Conservation (phyloP, 768 basidiomycete species). For the Lanmaoa pseudosensibilis region DNA sequence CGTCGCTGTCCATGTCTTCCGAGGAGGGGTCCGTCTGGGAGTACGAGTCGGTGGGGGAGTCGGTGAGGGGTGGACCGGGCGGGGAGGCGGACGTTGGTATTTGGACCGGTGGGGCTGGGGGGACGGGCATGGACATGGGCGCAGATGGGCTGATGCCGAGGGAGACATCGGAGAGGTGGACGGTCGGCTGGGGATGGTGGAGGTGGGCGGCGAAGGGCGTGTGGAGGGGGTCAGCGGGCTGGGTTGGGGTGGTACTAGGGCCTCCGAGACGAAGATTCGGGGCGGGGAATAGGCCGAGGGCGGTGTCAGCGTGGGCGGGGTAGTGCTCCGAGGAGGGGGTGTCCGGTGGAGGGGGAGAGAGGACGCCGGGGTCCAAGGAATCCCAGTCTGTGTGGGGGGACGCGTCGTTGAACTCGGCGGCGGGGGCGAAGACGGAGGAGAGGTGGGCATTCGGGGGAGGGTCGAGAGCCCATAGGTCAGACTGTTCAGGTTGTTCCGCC, state of each 20-base stretch:
- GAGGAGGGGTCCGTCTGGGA: slow-evolving; percentile 2
- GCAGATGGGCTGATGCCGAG: background rate
- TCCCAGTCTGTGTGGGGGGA: slow-evolving; percentile 2
- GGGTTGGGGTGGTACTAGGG: too few relatives aligned
- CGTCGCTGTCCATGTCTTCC: slow-evolving; percentile 21
- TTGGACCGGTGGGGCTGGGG: background rate
- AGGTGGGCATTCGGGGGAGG: too few relatives aligned
- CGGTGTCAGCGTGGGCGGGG: background rate
- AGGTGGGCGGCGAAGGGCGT: background rate
- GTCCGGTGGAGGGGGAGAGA: background rate
- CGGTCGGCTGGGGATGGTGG: slow-evolving; percentile 20
- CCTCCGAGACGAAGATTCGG: slow-evolving; percentile 7
- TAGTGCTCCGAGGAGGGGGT: background rate
- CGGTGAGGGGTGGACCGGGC: background rate
- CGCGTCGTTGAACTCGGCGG: too few relatives aligned
- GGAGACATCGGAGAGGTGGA: slow-evolving; percentile 26
- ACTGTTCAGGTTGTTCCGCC: slow-evolving; percentile 4
- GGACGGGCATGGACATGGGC: background rate
- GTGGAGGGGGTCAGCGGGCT: background rate
- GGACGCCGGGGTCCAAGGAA: background rate
- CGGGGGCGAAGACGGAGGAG: background rate
- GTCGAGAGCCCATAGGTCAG: slow-evolving; percentile 9
- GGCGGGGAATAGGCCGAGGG: slow-evolving; percentile 14
- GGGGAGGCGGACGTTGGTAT: slow-evolving; percentile 7
- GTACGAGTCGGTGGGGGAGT: slow-evolving; percentile 4